Evolutionary conservation across 805 yeast genomes (phyloP), one percentile per base, ranked within the genome.

Genomic region (Suhomyces canberraensis): DNA sequence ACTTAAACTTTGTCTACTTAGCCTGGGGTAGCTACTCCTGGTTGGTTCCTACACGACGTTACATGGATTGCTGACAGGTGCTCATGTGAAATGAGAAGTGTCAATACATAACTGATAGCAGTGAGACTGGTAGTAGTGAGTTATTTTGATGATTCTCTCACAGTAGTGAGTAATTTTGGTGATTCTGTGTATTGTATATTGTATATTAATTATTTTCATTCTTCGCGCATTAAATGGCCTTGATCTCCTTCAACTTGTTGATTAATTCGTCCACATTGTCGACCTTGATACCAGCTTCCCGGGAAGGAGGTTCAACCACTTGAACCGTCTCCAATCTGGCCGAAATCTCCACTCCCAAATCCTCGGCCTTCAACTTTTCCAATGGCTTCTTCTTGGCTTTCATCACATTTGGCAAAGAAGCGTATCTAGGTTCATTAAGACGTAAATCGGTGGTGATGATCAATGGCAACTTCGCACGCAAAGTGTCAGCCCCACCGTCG

Each of bases 331-430:
- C 80, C 42, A 90, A 64, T 51, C 91, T 77, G 25, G 76, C 74
- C 21, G 75, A 60, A 8, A 79, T 56, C 29, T 81, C 84, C 22
- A 84, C 73, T n/a, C 81, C 84, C 42, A 86, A 75, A 50, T 85
- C 95, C 15, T 81, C 62, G 13, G 66, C 60, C 67, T 75, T 64
- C 61, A 77, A 60, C 54, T 78, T 71, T 50, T 79, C 87, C 58
- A 90, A 71, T 3, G 96, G 96, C 73, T 88, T 90, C 78, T 90
- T 90, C 73, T 93, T 93, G 38, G 98, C 98, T 72, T 93, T 93
- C 98, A 93, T 93, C 69, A 90, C 78, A 61, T 91, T 93, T 42
- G 96, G 97, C 56, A 93, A 73, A 11, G 95, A 79, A n/a, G 95
- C 96, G 54, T 88, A 93, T 52, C 97, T 81, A 29, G 99, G 98